Evolutionary conservation across 2,329 filamentous ascomycete species (phyloP).

Genomic region (Epicoccum sorghinum): DNA sequence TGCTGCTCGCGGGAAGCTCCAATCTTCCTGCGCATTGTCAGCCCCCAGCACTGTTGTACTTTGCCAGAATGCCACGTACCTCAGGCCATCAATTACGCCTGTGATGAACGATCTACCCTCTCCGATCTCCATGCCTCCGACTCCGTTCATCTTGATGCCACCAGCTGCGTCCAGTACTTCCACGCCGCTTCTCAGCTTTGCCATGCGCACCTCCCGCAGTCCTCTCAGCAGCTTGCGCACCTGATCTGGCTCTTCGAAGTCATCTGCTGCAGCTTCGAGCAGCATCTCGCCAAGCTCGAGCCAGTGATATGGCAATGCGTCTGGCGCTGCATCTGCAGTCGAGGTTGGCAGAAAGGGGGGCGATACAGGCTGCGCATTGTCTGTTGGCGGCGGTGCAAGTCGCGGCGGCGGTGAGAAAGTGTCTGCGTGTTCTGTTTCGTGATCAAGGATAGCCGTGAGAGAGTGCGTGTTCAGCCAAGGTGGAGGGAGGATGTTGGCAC

Average conservation of each 20-base stretch:
- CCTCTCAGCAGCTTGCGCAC: conserved; percentile 79
- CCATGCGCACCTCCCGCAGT: conserved; percentile 83
- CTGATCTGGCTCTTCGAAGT: conserved; percentile 75
- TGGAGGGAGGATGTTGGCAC: conserved; percentile 90
- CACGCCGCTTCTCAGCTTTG: conserved; percentile 82
- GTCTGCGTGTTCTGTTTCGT: conserved; percentile 76
- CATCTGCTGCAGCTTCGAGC: conserved; percentile 82
- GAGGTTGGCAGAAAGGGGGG: conserved; percentile 82
- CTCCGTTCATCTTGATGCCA: conserved; percentile 77
- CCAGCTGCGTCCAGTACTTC: conserved; percentile 72
- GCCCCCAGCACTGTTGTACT: conserved; percentile 47
- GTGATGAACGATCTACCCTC: conserved; percentile 84
- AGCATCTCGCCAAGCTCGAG: conserved; percentile 87
- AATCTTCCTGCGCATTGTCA: conserved; percentile 65
- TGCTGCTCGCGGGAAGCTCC: conserved; percentile 80
- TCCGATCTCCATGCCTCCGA: conserved; percentile 91
- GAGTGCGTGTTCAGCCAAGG: conserved; percentile 83
- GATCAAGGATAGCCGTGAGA: conserved; percentile 76
- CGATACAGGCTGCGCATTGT: conserved; percentile 40
- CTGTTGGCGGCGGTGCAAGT: conserved; percentile 63
- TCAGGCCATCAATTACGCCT: conserved; percentile 84
- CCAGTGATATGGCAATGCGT: conserved; percentile 91
- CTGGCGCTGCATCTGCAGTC: conserved; percentile 70
- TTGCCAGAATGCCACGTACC: conserved; percentile 47
- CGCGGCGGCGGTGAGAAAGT: conserved; percentile 80